Base-by-base conservation (phyloP, 306 rosid species). In the Vigna reflexopilosa region DNA sequence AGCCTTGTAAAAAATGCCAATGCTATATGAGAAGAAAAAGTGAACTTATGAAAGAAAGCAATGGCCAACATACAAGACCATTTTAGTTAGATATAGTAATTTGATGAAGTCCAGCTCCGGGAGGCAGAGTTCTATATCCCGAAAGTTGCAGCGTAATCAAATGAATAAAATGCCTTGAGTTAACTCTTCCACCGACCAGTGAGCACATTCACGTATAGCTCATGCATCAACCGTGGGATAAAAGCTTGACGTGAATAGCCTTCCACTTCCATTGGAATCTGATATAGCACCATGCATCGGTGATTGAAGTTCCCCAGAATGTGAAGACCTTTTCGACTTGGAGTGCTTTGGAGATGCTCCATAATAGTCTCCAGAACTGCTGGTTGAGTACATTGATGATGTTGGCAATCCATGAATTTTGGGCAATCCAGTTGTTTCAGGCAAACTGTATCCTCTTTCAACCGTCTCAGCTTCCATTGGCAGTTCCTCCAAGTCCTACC, bases 401-500 rank as follows among this genome's bases (percentile, higher is more conserved):
- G 91, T 67, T 34, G 97, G 96, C 58, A 93, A 72, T 76, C 99
- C 98, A 55, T 88, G 90, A 84, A 91, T 90, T 90, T 78, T 93
- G 16, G 99, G 99, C 84, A 95, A 83, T 77, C 98, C 99, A 9
- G 90, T 91, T 49, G 94, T 76, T 76, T 91, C 99, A 22, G 90
- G 91, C 81, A 87, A 76, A 79, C 83, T 86, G 82, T 85, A 93
- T 69, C 98, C 99, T 77, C 91, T 95, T 83, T 95, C 99, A 44
- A 95, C 90, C 19, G 99, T 86, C 80, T 95, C 99, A 2, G 99
- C 97, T 85, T 93, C 98, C 88, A 91, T 56, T 65, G 99, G 99
- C 64, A 95, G 81, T 44, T 95, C 98, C 69, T 95, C 99, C 90
- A 95, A 83, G 52, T 94, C 93, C 99, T 95, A 80, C 72, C 77